Base-by-base conservation (phyloP, 371 early-diverging fungal genomes). In the Mortierella sp. region DNA sequence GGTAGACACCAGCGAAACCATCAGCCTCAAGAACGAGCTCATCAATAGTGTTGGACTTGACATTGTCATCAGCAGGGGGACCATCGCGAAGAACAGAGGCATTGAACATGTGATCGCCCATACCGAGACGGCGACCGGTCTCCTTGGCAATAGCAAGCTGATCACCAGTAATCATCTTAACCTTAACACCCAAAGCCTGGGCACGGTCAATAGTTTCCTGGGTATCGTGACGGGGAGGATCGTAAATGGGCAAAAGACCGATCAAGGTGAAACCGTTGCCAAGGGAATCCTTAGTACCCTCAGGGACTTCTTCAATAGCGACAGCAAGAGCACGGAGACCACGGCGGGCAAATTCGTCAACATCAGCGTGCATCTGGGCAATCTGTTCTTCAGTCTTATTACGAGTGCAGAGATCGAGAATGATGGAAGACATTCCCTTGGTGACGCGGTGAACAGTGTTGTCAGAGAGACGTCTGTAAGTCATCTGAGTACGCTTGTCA, bases 111-210 rank as follows among this genome's bases (percentile, higher is more conserved):
- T 87, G 87, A 77, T 88, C 88, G 77, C 91, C 91, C 91, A 92
- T 89, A 72, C 88, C 88, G 35, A 91, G 88, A 76, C 91, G 88
- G 78, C 89, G 89, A 61, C 94, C 95, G 32, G 95, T 91, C 78
- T 96, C 91, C 82, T 91, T 92, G 64, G 94, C 96, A 85, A 97
- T 95, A 64, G 96, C 95, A 42, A 95, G 87, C 80, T 96, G 96
- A 83, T 96, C 96, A 78, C 97, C 98, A 37, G 97, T 97, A 82
- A 97, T 95, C 96, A 98, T 97, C 87, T 96, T 92, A 74, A 97
- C 96, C 76, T 92, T 84, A 68, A 98, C 93, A 70, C 97, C 97
- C 51, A 96, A 93, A 47, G 85, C 87, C 68, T 91, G 88, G 75
- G 95, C 91, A 59, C 93, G 92, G 61, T 90, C 89, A 72, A 96